phyloP scores from a whole-genome alignment of 371 early-diverging fungal genomes.

The Entomophthora muscae region DNA sequence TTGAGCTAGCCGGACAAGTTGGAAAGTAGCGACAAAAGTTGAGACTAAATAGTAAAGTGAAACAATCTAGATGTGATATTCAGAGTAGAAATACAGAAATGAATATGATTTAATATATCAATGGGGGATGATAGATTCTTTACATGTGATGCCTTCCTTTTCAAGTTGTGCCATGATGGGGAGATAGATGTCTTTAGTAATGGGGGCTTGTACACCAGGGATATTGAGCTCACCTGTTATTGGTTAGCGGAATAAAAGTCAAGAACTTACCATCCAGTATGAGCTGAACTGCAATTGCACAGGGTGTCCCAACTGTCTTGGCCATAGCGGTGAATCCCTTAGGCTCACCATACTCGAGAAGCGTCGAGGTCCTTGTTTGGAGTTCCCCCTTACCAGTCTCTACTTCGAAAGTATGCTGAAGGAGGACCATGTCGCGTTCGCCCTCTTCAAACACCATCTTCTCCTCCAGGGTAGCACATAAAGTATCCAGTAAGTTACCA shows the following conservation, averaged over 20 bases:
- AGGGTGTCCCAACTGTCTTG: slow-evolving; percentile 69
- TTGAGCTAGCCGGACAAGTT: no score
- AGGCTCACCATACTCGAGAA: slow-evolving; percentile 55
- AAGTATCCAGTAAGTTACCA: slow-evolving; percentile 40
- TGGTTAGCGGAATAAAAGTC: neutral
- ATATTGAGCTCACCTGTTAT: slow-evolving; percentile 23
- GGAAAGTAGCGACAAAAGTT: no score
- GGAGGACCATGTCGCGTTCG: slow-evolving; percentile 72
- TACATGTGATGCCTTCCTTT: slow-evolving; percentile 35
- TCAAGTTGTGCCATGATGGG: slow-evolving; percentile 52
- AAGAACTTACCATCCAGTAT: slow-evolving; percentile 41
- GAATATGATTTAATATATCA: neutral
- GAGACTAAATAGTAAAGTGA: no score
- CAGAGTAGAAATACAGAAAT: no score
- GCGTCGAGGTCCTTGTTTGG: slow-evolving; percentile 35
- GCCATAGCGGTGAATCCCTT: slow-evolving; percentile 76
- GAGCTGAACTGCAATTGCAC: slow-evolving; percentile 73
- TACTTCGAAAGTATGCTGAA: slow-evolving; percentile 76
- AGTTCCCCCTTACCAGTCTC: slow-evolving; percentile 27
- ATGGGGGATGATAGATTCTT: slow-evolving; percentile 1
- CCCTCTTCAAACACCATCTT: slow-evolving; percentile 46
- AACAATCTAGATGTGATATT: no score
- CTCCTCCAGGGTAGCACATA: slow-evolving; percentile 48
- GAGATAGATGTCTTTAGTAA: slow-evolving; percentile 49
- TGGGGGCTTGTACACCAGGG: slow-evolving; percentile 62